Base-by-base conservation (phyloP, 148 eudicot species). In the Chenopodium formosanum region DNA sequence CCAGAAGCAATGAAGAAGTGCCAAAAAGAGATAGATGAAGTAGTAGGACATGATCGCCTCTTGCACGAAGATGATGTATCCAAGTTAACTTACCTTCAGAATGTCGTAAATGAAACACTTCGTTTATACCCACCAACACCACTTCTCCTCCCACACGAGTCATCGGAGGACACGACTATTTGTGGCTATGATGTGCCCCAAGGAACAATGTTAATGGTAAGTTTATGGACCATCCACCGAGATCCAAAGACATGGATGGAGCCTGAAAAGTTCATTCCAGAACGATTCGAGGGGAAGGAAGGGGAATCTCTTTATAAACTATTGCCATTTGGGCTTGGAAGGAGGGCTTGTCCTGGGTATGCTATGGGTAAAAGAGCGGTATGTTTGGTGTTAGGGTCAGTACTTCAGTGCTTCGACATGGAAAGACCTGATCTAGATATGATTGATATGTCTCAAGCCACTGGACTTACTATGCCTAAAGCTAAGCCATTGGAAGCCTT, bases 321-420 rank as follows among this genome's bases (percentile, higher is more conserved):
- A 32, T 12, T 86, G 3, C 87, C 88, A 0, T 88, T 88, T 63
- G 88, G 90, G 32, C 78, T 81, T 0, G 90, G 88, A 11, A 80
- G 88, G 37, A 74, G 90, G 62, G 67, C 65, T 31, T 88, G 88
- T 47, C 90, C 89, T 0, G 90, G 90, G 0, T 78, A 77, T 14
- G 86, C 79, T 27, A 74, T 88, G 68, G 86, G 82, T 4, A 79
- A 80, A 25, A 44, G 85, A 48, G 73, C 78, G 7, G 70, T 88
- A 4, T 85, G 77, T 14, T 77, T 88, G 84, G 82, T 73, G 7
- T 32, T 88, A 44, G 90, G 87, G 23, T 84, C 82, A 8, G 14
- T 88, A 72, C 40, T 86, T 78, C 88, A 86, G 64, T 86, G 81
- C 60, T 88, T 88, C 66, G 87, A 88, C n/a, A 84, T 84, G 84